Conservation (phyloP, 164 flowering plant species). For the Tetrastigma voinierianum region DNA sequence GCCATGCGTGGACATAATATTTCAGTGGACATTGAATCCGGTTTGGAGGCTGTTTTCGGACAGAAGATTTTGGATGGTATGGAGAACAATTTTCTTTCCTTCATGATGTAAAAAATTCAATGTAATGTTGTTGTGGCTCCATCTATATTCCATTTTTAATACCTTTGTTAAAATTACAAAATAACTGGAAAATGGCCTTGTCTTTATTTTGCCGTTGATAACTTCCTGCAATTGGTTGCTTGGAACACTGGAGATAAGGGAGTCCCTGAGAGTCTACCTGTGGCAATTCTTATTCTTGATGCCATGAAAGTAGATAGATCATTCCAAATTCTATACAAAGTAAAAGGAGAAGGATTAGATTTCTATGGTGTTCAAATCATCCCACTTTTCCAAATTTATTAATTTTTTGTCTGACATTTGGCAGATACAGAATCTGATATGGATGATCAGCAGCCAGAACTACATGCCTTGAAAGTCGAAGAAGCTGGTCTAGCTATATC, state of each 20-base stretch:
- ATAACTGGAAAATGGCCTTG: not conserved
- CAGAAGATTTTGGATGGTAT: conserved; percentile 49
- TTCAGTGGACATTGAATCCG: conserved; percentile 52
- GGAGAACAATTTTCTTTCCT: conserved; percentile 6
- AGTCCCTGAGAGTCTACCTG: too few relatives aligned
- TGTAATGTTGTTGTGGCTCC: too few relatives aligned
- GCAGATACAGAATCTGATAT: conserved; percentile 38
- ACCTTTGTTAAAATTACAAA: not conserved
- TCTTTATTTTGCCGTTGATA: too few relatives aligned
- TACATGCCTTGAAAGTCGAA: conserved; percentile 48
- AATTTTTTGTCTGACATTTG: not conserved
- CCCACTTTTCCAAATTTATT: not conserved
- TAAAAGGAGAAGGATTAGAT: not conserved
- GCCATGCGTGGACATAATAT: conserved; percentile 36
- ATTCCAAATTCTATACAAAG: not conserved
- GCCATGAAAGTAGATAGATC: not conserved
- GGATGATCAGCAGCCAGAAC: conserved; percentile 41
- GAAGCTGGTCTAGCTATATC: conserved; percentile 74
- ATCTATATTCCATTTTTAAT: not conserved
- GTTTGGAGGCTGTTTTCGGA: conserved; percentile 48
- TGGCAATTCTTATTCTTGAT: not conserved
- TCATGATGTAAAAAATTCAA: not conserved
- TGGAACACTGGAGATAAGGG: too few relatives aligned
- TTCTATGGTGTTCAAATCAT: not conserved
- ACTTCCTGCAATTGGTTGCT: too few relatives aligned